Evolutionary conservation across 2,329 filamentous ascomycete genomes (phyloP).

Genomic region (Drechslerella coelobrocha): DNA sequence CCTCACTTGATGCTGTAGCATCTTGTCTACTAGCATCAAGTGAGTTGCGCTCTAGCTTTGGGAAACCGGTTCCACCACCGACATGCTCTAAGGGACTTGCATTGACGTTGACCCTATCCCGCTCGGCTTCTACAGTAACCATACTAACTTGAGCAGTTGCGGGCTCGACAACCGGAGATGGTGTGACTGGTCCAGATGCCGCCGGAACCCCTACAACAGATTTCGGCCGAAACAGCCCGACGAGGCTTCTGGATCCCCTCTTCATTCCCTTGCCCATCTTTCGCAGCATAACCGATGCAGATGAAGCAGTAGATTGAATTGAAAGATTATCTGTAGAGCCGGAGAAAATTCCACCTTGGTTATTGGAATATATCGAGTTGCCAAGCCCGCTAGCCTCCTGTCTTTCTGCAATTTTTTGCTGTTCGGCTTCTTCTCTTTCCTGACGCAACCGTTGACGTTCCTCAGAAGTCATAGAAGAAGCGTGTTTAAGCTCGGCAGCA

Average conservation of each 20-base stretch:
- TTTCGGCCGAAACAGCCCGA: constrained; percentile 93
- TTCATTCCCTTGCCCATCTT: constrained; percentile 99
- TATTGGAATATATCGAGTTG: constrained; percentile 83
- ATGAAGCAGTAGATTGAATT: constrained; percentile 87
- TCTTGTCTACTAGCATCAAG: constrained; percentile 66
- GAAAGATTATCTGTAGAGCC: constrained; percentile 95
- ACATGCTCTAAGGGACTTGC: constrained; percentile 71
- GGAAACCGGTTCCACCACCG: constrained; percentile 79
- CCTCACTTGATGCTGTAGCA: constrained; percentile 53
- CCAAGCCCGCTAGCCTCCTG: constrained; percentile 93
- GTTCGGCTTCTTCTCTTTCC: constrained; percentile 75
- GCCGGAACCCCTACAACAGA: constrained; percentile 80
- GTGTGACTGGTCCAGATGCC: constrained; percentile 69
- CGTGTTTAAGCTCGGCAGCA: constrained; percentile 84
- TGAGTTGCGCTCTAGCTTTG: constrained; percentile 81
- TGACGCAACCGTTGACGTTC: constrained; percentile 58
- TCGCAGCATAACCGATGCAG: constrained; percentile 89
- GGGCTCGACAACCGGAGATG: constrained; percentile 61
- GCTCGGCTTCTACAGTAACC: constrained; percentile 93
- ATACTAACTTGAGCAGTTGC: constrained; percentile 88
- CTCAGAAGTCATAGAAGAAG: constrained; percentile 63
- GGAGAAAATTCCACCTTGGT: constrained; percentile 80
- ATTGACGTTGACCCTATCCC: constrained; percentile 80
- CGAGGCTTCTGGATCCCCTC: constrained; percentile 86
- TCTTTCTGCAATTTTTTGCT: constrained; percentile 86